phyloP scores from a whole-genome alignment of 768 basidiomycete species.

The Pleurotus tuoliensis region DNA sequence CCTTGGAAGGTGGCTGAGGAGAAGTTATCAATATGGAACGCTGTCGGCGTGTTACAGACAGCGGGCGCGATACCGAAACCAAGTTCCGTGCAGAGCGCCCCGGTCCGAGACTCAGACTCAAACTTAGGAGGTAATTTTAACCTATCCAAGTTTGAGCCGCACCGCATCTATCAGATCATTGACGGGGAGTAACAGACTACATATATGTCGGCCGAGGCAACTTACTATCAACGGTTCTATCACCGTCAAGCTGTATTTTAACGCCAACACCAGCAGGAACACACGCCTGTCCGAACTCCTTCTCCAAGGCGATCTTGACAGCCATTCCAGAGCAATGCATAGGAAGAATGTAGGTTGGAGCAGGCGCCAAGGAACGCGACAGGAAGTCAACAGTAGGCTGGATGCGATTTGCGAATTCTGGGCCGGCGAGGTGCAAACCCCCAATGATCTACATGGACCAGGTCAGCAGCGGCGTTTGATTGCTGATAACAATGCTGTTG shows the following conservation, averaged over 20 bases:
- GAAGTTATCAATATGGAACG: too few species aligned
- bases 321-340: conserved; percentile 85
- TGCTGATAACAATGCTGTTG: background rate
- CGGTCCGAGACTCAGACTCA: too few species aligned
- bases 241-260: conserved; percentile 53
- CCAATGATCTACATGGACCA: conserved; percentile 56
- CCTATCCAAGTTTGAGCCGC: too few species aligned
- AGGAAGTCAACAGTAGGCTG: conserved; percentile 70
- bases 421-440: conserved; percentile 77
- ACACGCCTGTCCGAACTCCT: conserved; percentile 67
- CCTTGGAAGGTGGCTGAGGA: too few species aligned
- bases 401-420: conserved; percentile 61
- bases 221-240: conserved; percentile 35
- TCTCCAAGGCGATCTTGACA: conserved; percentile 68
- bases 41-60: too few species aligned
- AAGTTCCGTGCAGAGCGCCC: too few species aligned
- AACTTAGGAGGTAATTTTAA: too few species aligned
- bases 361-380: conserved; percentile 51
- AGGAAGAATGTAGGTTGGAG: conserved; percentile 69
- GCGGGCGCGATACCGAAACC: too few species aligned
- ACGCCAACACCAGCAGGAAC: conserved; percentile 78
- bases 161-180: background rate
- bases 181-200: conserved; percentile 12
- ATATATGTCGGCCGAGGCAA: conserved; percentile 24
- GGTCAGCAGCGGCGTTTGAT: too few species aligned